phyloP scores from a whole-genome alignment of 768 basidiomycete genomes.

The Termitomyces sp. region DNA sequence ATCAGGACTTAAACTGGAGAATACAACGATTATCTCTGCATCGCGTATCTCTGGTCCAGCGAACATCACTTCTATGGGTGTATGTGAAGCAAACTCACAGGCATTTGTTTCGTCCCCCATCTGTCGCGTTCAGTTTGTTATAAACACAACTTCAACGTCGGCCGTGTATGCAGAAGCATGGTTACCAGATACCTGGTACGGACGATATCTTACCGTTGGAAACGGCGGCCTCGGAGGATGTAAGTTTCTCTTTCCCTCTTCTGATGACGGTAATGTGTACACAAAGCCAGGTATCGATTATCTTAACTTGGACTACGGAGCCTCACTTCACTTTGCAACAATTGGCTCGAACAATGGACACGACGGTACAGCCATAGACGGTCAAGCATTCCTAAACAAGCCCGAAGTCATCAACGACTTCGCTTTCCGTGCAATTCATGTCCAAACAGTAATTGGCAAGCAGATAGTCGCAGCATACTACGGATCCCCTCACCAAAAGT shows the following conservation, averaged over 20 bases:
- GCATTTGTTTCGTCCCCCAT: not conserved
- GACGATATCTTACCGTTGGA: conserved; percentile 5
- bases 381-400: not conserved
- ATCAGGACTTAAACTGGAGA: not conserved
- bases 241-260: not conserved
- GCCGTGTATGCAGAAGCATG: conserved; percentile 4
- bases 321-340: conserved; percentile 7
- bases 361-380: not conserved
- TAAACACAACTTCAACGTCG: conserved; percentile 4
- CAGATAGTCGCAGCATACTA: conserved; percentile 9
- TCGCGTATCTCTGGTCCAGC: not conserved
- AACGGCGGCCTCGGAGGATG: conserved; percentile 8
- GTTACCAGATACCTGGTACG: conserved; percentile 9
- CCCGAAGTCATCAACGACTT: conserved; percentile 13
- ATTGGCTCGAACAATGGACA: conserved; percentile 11
- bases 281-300: conserved; percentile 3
- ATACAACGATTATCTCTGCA: conserved; percentile 2
- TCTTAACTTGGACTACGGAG: conserved; percentile 1
- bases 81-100: not conserved
- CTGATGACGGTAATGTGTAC: not conserved
- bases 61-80: not conserved
- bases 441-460: conserved; percentile 10
- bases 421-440: conserved; percentile 8
- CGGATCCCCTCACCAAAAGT: not conserved
- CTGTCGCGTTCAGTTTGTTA: conserved; percentile 8